These are phyloP conservation scores for Bipolaris bicolor DNA, from an alignment of 2,329 filamentous ascomycete species.

Conservation along the genomic window DNA sequence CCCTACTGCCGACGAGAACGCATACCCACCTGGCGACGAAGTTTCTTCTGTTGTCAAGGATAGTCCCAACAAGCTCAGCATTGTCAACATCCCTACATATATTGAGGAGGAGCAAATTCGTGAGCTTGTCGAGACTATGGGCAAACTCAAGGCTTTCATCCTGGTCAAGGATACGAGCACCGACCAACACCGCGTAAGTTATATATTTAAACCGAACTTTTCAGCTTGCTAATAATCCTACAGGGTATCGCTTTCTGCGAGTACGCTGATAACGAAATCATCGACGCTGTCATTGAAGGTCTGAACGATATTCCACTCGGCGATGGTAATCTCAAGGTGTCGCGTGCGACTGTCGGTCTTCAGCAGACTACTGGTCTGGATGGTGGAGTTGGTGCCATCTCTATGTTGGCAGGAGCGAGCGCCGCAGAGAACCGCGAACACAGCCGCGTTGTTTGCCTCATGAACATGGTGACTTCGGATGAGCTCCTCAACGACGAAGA, in stretches of 20 bases:
- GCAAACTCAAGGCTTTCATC: constrained; percentile 89
- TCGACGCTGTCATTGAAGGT: constrained; percentile 85
- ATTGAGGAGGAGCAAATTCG: constrained; percentile 90
- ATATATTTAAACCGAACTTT: neutral
- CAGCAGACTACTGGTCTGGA: constrained; percentile 92
- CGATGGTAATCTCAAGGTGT: constrained; percentile 82
- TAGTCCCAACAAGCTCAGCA: constrained; percentile 92
- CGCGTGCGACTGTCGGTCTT: constrained; percentile 87
- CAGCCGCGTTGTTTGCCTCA: constrained; percentile 83
- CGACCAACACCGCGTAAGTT: constrained; percentile 81
- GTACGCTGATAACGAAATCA: constrained; percentile 78
- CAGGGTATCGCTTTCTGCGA: constrained; percentile 97
- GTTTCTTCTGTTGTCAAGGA: constrained; percentile 85
- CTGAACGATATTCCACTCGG: constrained; percentile 93
- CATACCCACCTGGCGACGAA: constrained; percentile 72
- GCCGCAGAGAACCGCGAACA: constrained; percentile 74
- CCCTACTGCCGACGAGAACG: constrained; percentile 68
- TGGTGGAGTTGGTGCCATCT: constrained; percentile 97
- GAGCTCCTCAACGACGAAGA: constrained; percentile 94
- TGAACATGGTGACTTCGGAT: constrained; percentile 98
- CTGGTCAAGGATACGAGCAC: constrained; percentile 85
- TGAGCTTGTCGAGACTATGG: constrained; percentile 88
- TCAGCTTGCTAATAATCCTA: constrained; percentile 17
- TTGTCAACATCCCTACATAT: constrained; percentile 86
- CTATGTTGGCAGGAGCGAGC: constrained; percentile 91